Evolutionary conservation across 345 rosid species (phyloP).

Genomic region (Brassica rapa): DNA sequence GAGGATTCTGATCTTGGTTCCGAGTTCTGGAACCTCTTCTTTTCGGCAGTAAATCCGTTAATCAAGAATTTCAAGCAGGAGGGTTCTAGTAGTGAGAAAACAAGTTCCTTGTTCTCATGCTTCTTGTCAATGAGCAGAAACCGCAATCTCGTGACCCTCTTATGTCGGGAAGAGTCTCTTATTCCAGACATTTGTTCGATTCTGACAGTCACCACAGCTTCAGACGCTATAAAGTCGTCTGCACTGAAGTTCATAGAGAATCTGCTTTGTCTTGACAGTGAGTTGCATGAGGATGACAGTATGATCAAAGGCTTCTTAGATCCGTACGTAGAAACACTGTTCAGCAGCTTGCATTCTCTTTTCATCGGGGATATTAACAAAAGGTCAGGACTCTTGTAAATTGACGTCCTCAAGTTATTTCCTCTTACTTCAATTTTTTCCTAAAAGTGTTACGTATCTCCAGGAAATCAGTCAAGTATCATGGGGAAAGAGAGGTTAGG

Average conservation of each 20-base stretch:
- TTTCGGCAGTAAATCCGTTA: conserved; percentile 67
- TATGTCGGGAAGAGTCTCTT: conserved; percentile 67
- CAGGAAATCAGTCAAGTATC: conserved; percentile 74
- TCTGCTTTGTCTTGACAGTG: conserved; percentile 67
- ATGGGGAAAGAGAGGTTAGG: conserved; percentile 57
- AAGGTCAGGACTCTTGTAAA: conserved; percentile 54
- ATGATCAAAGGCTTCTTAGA: conserved; percentile 48
- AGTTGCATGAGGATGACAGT: conserved; percentile 53
- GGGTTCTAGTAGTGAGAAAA: conserved; percentile 93
- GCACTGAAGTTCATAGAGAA: conserved; percentile 79
- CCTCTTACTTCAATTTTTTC: conserved; percentile 19
- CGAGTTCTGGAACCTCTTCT: conserved; percentile 88
- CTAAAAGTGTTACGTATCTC: conserved; percentile 18
- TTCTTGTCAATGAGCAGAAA: conserved; percentile 92
- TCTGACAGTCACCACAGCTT: conserved; percentile 63
- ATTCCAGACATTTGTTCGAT: conserved; percentile 77
- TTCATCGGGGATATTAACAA: conserved; percentile 57
- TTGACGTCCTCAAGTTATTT: conserved; percentile 2
- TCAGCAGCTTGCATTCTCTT: conserved; percentile 66
- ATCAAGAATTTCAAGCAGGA: conserved; percentile 78
- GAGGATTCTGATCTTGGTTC: conserved; percentile 73
- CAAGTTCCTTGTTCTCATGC: conserved; percentile 86
- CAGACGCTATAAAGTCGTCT: conserved; percentile 73
- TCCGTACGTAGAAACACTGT: conserved; percentile 60
- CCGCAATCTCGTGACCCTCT: conserved; percentile 56